Base-by-base conservation (phyloP, 2,329 filamentous ascomycete genomes). In the Colletotrichum cereale region DNA sequence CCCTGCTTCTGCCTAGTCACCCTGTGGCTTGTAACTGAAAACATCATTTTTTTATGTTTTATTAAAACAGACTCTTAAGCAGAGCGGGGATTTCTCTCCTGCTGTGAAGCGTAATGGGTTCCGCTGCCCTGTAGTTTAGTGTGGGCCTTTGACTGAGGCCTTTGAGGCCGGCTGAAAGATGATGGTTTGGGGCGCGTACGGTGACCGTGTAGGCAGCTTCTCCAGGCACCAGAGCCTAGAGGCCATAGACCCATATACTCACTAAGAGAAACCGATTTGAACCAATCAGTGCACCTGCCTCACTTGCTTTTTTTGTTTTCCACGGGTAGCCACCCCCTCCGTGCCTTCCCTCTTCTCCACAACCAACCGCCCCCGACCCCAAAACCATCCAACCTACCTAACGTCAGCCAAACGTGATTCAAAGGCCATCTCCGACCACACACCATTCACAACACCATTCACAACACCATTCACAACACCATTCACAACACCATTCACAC, bases 201-300 rank as follows among this genome's bases (percentile, higher is more conserved):
- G 34, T 14, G 65, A 42, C 62, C 38, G n/a, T n/a, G n/a, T n/a
- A n/a, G n/a, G n/a, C n/a, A 21, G 47, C 26, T 67, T 67, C 68
- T 68, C 68, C 64, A 67, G 68, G 52, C 64, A 62, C 64, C 57
- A 67, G 68, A 64, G 64, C 67, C 31, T 62, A 60, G 29, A 61
- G 31, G 36, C 12, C 16, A 24, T 14, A 1, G 53, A 40, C 12
- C 57, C 64, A 63, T 3, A 29, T 42, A 31, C 18, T 11, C 7
- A 1, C 57, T 24, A 16, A 62, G 44, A 47, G 36, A 18, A 57
- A n/a, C 7, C 50, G 1, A 11, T 18, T 34, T n/a, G 26, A 50
- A 36, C 67, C 67, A 47, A 70, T 56, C 36, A 44, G 26, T 56
- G n/a, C 21, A 14, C 26, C 11, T 63, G 11, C 65, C 34, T 36